Evolutionary conservation across 176 grass and related monocot genomes (phyloP), one percentile per base, ranked within the genome.

Genomic region (Calamus simplicifolius): DNA sequence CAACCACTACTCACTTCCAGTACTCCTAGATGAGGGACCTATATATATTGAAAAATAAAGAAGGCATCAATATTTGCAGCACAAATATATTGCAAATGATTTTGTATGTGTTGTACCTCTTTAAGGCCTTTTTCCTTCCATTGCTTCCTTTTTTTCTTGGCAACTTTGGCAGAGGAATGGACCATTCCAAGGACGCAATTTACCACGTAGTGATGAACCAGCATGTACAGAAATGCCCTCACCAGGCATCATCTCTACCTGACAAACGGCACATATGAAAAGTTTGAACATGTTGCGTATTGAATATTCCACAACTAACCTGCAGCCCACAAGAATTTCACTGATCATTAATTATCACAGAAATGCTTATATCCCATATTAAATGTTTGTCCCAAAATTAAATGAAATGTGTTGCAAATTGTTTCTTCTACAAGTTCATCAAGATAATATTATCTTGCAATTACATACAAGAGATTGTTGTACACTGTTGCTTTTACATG

Each of bases 111-210:
- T 16, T 48, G 50, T 74, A 92, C 85, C 93, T 79, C 57, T 74
- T 29, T 59, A 69, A 63, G 27, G 63, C 25, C 52, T 56, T 85
- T 89, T 98, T 5, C 93, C 87, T 52, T 96, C 88, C 88, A 98
- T 98, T 53, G 93, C 93, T 60, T 89, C 84, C 67, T 85, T 91
- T 62, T 92, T 98, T 29, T 83, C 55, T 55, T 98, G 84, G 53
- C 93, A 98, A 53, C 79, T 68, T 38, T 25, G 59, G 71, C 93
- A 98, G 16, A 92, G 84, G 67, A 98, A 92, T 28, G 93, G 93
- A 8, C 93, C 93, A 58, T 89, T 75, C 88, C 88, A 98, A 16
- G 81, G 81, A 58, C 51, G 82, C 54, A 78, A 70, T 64, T 89
- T 92, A 66, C 63, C 78, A 19, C 70, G 54, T 50, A 80, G 73